Evolutionary conservation across 2,329 filamentous ascomycete species (phyloP).

Genomic region (Pezicula radicicola): DNA sequence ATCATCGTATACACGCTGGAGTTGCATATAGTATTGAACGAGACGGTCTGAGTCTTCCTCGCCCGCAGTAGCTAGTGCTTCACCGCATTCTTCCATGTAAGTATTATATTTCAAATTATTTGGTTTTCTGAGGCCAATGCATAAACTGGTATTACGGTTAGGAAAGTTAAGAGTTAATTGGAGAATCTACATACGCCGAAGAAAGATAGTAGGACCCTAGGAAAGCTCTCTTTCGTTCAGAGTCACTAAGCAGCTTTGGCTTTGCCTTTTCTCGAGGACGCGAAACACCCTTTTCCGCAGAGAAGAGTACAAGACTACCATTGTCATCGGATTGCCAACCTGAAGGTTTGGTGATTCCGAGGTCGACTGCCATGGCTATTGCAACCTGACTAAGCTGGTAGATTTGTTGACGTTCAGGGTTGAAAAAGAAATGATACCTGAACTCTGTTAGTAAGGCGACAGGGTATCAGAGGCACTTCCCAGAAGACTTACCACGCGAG

Average conservation of each 20-base stretch:
- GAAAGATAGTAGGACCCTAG: conserved; percentile 25
- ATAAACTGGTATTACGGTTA: conserved; percentile 13
- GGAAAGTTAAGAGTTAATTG: neutral
- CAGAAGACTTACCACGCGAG: conserved; percentile 46
- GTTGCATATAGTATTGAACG: conserved; percentile 19
- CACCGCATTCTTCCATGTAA: conserved; percentile 22
- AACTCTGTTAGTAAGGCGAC: neutral
- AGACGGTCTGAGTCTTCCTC: conserved; percentile 20
- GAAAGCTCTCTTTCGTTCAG: conserved; percentile 21
- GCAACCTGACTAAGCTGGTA: conserved; percentile 30
- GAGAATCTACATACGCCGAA: conserved; percentile 17
- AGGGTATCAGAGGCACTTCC: neutral
- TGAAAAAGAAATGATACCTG: conserved; percentile 29
- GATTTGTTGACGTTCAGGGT: conserved; percentile 25
- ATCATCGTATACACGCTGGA: conserved; percentile 24
- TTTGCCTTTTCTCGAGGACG: neutral
- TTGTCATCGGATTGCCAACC: neutral
- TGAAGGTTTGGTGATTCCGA: conserved; percentile 19
- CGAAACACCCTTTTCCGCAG: neutral
- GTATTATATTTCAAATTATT: conserved; percentile 18
- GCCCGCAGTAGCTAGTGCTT: conserved; percentile 12
- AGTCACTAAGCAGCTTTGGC: conserved; percentile 8
- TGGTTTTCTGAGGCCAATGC: conserved; percentile 22
- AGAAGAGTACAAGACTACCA: neutral
- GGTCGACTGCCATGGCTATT: conserved; percentile 25